Percentiles rank a stretch among this genome's conserved stretches.
phyloP scores from a whole-genome alignment of 2,329 filamentous ascomycete genomes.

The Lachnellula arida region DNA sequence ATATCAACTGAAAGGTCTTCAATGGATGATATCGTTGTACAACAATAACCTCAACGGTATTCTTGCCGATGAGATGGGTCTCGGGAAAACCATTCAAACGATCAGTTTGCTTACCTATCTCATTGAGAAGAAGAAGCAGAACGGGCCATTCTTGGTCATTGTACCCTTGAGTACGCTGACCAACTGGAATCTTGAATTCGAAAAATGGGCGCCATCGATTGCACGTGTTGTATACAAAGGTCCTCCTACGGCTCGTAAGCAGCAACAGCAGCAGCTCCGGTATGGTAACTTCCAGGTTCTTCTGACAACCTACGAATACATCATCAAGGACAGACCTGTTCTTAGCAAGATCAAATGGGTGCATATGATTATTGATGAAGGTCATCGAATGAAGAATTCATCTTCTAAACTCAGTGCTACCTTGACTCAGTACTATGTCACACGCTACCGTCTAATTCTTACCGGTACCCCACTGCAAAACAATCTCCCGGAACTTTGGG shows the following conservation, averaged over 20 bases:
- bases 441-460: conserved; percentile 91
- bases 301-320: conserved; percentile 97
- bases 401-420: conserved; percentile 95
- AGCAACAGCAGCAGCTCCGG: conserved; percentile 88
- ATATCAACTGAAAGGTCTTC: conserved; percentile 96
- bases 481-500: conserved; percentile 93
- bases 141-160: conserved; percentile 91
- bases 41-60: conserved; percentile 99
- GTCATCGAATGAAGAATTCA: conserved; percentile 98
- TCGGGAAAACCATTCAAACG: conserved; percentile 98
- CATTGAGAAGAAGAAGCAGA: conserved; percentile 90
- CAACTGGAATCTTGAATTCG: conserved; percentile 98
- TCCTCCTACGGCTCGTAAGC: conserved; percentile 79
- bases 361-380: conserved; percentile 99
- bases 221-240: conserved; percentile 93
- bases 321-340: conserved; percentile 96
- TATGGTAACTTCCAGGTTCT: conserved; percentile 95
- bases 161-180: conserved; percentile 95
- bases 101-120: conserved; percentile 97
- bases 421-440: conserved; percentile 91
- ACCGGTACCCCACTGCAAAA: conserved; percentile 97
- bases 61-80: conserved; percentile 97
- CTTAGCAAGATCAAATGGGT: conserved; percentile 99
- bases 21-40: conserved; percentile 99
- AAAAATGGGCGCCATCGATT: conserved; percentile 94